Conservation (phyloP, 2,329 filamentous ascomycete genomes). For the Biscogniauxia sp. region DNA sequence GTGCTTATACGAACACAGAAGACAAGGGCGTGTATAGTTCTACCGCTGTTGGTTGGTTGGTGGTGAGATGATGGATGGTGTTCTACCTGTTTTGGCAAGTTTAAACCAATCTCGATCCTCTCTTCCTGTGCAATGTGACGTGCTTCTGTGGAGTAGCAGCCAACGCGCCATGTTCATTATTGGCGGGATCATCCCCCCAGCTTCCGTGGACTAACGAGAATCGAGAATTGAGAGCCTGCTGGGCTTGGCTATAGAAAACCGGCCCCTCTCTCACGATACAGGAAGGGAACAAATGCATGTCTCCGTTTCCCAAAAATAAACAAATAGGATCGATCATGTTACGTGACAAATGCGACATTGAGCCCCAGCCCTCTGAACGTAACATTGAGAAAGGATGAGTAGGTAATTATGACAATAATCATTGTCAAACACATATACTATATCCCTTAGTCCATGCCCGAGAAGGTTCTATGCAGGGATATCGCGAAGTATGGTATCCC, state of each 20-base stretch:
- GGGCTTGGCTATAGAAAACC: conserved; percentile 2
- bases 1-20: background rate
- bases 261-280: conserved; percentile 5
- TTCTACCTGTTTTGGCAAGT: conserved; percentile 17
- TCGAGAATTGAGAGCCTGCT: conserved; percentile 11
- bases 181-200: conserved; percentile 7
- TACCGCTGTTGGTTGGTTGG: background rate
- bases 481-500: background rate
- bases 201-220: conserved; percentile 14
- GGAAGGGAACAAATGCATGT: background rate
- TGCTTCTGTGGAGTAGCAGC: conserved; percentile 12
- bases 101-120: conserved; percentile 13
- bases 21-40: conserved; percentile 1
- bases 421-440: background rate
- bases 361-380: background rate
- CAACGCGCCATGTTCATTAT: conserved; percentile 1
- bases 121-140: conserved; percentile 5
- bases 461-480: background rate
- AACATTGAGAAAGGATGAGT: background rate
- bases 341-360: background rate
- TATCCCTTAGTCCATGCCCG: background rate
- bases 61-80: conserved; percentile 3
- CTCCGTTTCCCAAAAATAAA: background rate
- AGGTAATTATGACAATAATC: background rate
- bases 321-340: background rate